Evolutionary conservation across 306 rosid genomes (phyloP), one percentile per base, ranked within the genome.

Genomic region (Cucumis melo): DNA sequence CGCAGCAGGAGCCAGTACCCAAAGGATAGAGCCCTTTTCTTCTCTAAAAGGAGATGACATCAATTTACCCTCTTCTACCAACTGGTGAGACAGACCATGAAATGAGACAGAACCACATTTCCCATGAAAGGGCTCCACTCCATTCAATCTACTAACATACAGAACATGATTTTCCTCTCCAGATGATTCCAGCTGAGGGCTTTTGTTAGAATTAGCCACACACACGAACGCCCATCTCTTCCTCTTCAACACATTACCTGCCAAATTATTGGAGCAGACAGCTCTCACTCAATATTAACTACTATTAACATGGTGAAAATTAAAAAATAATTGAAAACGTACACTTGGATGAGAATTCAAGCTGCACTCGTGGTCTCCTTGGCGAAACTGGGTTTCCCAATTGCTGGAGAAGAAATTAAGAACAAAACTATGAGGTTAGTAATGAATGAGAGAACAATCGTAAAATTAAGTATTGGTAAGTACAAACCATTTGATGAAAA

Each of bases 101-200:
- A 94, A 94, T 36, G 98, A 91, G 63, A 94, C 83, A 7, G 91
- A 87, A 60, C 98, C 97, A 3, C 97, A 82, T 86, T 91, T 94
- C 58, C 98, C 98, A 44, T 81, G 91, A 89, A 89, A 87, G 5
- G 93, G 93, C 81, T 94, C 98, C 76, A 63, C 83, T 63, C 79
- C 92, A 36, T 85, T 44, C 72, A 42, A 53, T 41, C 48, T 38
- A 80, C 65, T 61, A 79, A 56, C 86, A 46, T 84, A 50, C 41
- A 82, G 79, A 13, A 65, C 65, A 54, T 80, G 87, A 78, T 39
- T 85, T 65, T 77, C 73, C 21, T 53, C 60, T 11, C 87, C 75
- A 38, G 67, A 82, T 41, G 74, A 76, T 20, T 86, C 91, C 88
- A 87, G 84, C 34, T 83, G 80, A 51, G 77, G 83, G 54, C 85